phyloP scores from a whole-genome alignment of 345 rosid species.

The Lepidium africanum region DNA sequence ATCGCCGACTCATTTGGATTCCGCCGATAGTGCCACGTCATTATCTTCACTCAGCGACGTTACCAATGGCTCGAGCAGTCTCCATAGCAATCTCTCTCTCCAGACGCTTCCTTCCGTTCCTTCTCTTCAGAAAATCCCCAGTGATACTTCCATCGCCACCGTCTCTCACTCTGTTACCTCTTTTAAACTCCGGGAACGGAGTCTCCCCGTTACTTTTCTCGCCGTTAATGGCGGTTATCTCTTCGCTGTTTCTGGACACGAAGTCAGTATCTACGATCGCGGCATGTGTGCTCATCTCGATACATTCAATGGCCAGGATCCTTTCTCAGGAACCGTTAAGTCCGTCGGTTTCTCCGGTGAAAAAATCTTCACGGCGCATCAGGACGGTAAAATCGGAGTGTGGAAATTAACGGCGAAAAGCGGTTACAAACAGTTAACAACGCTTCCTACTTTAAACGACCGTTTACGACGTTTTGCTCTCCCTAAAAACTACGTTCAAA shows the following conservation, averaged over 20 bases:
- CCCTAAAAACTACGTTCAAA: slow-evolving; percentile 72
- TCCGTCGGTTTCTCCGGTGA: slow-evolving; percentile 47
- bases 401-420: slow-evolving; percentile 47
- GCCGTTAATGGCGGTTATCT: slow-evolving; percentile 46
- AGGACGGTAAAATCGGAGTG: slow-evolving; percentile 79
- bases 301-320: slow-evolving; percentile 37
- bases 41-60: slow-evolving; percentile 20
- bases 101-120: slow-evolving; percentile 76
- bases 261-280: slow-evolving; percentile 62
- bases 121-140: slow-evolving; percentile 55
- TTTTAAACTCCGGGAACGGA: slow-evolving; percentile 30
- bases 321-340: slow-evolving; percentile 67
- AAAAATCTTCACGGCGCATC: slow-evolving; percentile 72
- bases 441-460: slow-evolving; percentile 73
- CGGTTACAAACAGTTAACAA: slow-evolving; percentile 40
- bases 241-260: slow-evolving; percentile 57
- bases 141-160: slow-evolving; percentile 34
- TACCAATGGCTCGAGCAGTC: slow-evolving; percentile 29
- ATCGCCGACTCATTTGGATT: slow-evolving; percentile 18
- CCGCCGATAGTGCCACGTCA: slow-evolving; percentile 28
- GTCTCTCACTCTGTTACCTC: slow-evolving; percentile 31
- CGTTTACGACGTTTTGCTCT: slow-evolving; percentile 62
- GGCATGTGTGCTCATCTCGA: slow-evolving; percentile 34
- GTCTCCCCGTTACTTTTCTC: slow-evolving; percentile 55
- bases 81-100: slow-evolving; percentile 65